Percentiles rank a stretch among this genome's conserved stretches.
Evolutionary conservation across 1,284 basidiomycete species (phyloP).

Genomic region (Apiotrichum gracile): DNA sequence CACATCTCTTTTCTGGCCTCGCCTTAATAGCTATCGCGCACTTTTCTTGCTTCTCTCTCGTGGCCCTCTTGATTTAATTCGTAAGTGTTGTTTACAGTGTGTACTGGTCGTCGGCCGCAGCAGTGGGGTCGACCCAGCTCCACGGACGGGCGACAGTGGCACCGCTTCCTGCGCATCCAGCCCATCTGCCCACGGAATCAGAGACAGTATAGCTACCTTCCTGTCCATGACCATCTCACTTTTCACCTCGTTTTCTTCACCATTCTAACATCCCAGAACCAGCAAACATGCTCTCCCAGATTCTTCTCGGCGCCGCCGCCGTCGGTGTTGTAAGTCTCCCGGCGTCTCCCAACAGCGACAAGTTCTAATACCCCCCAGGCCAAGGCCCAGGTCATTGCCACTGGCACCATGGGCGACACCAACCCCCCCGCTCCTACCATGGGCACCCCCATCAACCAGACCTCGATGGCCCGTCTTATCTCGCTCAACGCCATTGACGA

Average conservation of each 20-base stretch:
- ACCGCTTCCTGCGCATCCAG: too few relatives aligned
- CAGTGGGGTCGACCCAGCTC: too few relatives aligned
- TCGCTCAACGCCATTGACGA: slow-evolving; percentile 46
- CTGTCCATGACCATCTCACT: too few relatives aligned
- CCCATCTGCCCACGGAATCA: too few relatives aligned
- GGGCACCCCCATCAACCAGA: slow-evolving; percentile 45
- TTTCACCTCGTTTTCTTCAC: neutral
- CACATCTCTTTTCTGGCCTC: neutral
- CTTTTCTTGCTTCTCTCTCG: too few relatives aligned
- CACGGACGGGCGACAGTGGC: too few relatives aligned
- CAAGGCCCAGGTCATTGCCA: slow-evolving; percentile 41
- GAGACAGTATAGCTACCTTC: too few relatives aligned
- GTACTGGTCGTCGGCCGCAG: too few relatives aligned
- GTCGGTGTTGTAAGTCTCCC: slow-evolving; percentile 2
- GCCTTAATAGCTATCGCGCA: too few relatives aligned
- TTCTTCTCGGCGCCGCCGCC: slow-evolving; percentile 4
- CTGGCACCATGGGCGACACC: slow-evolving; percentile 41
- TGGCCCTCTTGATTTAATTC: too few relatives aligned
- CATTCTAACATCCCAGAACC: neutral
- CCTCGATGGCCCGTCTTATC: slow-evolving; percentile 41
- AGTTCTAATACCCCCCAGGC: slow-evolving; percentile 9
- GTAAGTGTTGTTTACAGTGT: too few relatives aligned
- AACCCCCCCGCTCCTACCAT: slow-evolving; percentile 37
- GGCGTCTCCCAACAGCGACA: neutral
- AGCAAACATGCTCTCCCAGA: slow-evolving; percentile 5